phyloP scores from a whole-genome alignment of 1,284 basidiomycete species.

The Fistulinella staudtii region DNA sequence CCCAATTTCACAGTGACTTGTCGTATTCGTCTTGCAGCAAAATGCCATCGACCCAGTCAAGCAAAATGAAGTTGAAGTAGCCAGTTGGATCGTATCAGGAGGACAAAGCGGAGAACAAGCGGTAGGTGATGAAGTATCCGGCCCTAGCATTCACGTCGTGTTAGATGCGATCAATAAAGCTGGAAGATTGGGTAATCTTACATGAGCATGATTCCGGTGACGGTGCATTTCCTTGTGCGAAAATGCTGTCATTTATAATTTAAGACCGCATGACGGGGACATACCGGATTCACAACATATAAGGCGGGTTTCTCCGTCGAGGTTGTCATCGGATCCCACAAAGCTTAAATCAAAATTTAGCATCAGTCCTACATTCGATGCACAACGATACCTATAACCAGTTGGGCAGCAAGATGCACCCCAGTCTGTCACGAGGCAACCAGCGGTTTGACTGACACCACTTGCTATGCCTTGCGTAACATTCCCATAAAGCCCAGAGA shows the following conservation, averaged over 20 bases:
- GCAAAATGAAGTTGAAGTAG: neutral
- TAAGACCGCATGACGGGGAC: neutral
- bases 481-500: neutral
- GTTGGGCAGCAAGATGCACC: neutral
- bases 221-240: conserved; percentile 1
- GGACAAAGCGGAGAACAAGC: neutral
- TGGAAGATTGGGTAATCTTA: too few relatives aligned
- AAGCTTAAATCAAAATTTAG: neutral
- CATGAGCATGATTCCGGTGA: conserved; percentile 1
- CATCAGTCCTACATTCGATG: too few relatives aligned
- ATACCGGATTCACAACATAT: conserved; percentile 4
- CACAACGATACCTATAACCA: neutral
- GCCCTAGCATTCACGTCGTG: neutral
- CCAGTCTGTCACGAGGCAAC: conserved; percentile 2
- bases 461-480: conserved; percentile 1
- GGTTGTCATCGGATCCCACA: neutral
- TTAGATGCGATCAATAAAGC: too few relatives aligned
- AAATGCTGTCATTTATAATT: neutral
- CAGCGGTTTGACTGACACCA: neutral
- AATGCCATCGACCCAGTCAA: conserved; percentile 1
- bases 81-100: neutral
- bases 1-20: neutral
- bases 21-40: neutral
- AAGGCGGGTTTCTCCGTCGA: neutral
- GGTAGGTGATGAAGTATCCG: neutral